These are phyloP conservation scores for Kwoniella botswanensis DNA, from an alignment of 768 basidiomycete species.

Conservation along the genomic window DNA sequence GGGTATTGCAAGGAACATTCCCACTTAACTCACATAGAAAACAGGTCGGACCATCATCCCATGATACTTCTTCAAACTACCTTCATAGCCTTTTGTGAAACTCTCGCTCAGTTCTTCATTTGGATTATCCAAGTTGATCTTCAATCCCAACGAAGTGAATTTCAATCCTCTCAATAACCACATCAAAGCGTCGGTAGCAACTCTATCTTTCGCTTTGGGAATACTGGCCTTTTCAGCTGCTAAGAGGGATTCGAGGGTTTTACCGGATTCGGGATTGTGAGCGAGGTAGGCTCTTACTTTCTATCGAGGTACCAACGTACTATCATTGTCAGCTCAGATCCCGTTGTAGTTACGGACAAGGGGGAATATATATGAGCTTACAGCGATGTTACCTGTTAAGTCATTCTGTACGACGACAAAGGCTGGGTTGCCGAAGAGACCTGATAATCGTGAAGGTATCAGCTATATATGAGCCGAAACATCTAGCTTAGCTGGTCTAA, in stretches of 20 bases:
- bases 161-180: slow-evolving; percentile 87
- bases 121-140: slow-evolving; percentile 71
- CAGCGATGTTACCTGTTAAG: slow-evolving; percentile 87
- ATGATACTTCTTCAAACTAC: slow-evolving; percentile 82
- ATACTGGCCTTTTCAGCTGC: slow-evolving; percentile 82
- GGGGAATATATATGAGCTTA: slow-evolving; percentile 59
- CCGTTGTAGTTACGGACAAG: background rate
- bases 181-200: slow-evolving; percentile 86
- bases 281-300: slow-evolving; percentile 87
- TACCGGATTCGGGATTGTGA: slow-evolving; percentile 67
- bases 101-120: slow-evolving; percentile 70
- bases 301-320: slow-evolving; percentile 59
- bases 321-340: background rate
- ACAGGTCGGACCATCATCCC: slow-evolving; percentile 63
- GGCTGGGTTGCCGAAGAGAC: slow-evolving; percentile 81
- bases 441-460: slow-evolving; percentile 59
- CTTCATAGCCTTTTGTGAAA: slow-evolving; percentile 81
- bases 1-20: background rate
- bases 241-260: slow-evolving; percentile 82
- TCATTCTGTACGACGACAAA: slow-evolving; percentile 84
- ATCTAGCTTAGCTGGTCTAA: background rate
- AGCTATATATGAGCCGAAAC: background rate
- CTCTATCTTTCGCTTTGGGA: slow-evolving; percentile 64
- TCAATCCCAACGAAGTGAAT: slow-evolving; percentile 75
- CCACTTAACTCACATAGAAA: slow-evolving; percentile 63